Percentiles rank a stretch among this genome's conserved stretches.
phyloP scores from a whole-genome alignment of 257 asterid genomes.

The Linderniella brevidens region DNA sequence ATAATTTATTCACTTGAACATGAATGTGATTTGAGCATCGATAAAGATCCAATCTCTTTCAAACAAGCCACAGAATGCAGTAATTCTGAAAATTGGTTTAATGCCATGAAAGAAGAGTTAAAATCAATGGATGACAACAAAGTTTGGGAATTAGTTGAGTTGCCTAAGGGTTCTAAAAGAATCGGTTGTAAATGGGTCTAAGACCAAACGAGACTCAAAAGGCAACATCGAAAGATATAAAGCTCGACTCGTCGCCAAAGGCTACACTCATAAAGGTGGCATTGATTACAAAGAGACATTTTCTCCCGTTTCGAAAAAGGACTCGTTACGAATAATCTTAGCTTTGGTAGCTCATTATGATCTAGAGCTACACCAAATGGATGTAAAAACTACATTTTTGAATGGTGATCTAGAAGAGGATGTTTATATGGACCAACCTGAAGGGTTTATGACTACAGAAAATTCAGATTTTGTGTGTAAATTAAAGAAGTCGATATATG shows the following conservation, averaged over 20 bases:
- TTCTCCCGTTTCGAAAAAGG: not conserved
- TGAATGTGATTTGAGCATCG: not conserved
- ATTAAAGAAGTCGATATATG: slow-evolving; percentile 2
- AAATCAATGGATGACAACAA: not conserved
- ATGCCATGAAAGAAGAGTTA: not conserved
- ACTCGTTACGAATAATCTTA: not conserved
- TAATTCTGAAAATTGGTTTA: not conserved
- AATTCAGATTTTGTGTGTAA: not conserved
- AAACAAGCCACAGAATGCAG: not conserved
- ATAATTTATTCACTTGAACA: too few relatives aligned
- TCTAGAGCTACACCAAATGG: not conserved
- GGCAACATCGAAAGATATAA: not conserved
- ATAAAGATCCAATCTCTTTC: not conserved
- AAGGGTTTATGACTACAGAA: not conserved
- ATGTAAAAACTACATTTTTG: not conserved
- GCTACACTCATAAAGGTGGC: not conserved
- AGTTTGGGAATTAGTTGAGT: not conserved
- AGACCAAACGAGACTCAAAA: not conserved
- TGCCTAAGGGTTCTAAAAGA: not conserved
- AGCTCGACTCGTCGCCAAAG: not conserved
- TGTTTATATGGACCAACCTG: not conserved
- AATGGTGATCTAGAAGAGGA: not conserved
- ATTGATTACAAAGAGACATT: not conserved
- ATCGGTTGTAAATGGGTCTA: not conserved
- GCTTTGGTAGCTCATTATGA: not conserved